A percentile compares a stretch with the other conserved stretches of the same genome.
phyloP scores from a whole-genome alignment of 2,329 filamentous ascomycete genomes.

The Trichophyton mentagrophytes region DNA sequence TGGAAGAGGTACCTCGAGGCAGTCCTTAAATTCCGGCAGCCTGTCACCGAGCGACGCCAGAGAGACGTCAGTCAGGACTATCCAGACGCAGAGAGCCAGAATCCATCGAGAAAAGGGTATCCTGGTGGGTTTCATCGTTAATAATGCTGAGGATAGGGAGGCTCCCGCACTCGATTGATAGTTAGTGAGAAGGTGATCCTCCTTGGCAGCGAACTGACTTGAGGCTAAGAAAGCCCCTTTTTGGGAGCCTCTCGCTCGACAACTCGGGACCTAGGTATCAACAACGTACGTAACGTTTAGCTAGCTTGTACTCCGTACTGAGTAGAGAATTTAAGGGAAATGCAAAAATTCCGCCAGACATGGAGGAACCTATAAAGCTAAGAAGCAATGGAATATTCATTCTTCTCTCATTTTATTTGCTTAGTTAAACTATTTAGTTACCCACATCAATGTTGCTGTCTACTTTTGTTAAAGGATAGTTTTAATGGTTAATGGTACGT shows the following conservation, averaged over 20 bases:
- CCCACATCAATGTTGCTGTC: too few species aligned
- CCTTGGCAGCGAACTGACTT: not conserved
- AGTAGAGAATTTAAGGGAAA: too few species aligned
- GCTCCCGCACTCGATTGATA: not conserved
- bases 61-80: constrained; percentile 26
- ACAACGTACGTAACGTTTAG: not conserved
- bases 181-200: not conserved
- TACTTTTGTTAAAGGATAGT: too few species aligned
- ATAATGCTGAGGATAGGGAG: not conserved
- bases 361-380: too few species aligned
- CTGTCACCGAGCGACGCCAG: constrained; percentile 70
- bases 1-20: constrained; percentile 52
- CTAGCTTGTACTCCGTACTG: too few species aligned
- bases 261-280: not conserved
- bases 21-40: constrained; percentile 75
- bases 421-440: too few species aligned
- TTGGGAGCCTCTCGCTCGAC: not conserved
- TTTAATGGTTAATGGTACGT: too few species aligned
- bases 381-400: too few species aligned
- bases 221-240: not conserved
- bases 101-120: constrained; percentile 12
- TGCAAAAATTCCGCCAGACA: too few species aligned
- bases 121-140: constrained; percentile 11
- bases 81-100: constrained; percentile 23
- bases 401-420: too few species aligned